Conservation (phyloP, 257 asterid species). For the Voacanga thouarsii region DNA sequence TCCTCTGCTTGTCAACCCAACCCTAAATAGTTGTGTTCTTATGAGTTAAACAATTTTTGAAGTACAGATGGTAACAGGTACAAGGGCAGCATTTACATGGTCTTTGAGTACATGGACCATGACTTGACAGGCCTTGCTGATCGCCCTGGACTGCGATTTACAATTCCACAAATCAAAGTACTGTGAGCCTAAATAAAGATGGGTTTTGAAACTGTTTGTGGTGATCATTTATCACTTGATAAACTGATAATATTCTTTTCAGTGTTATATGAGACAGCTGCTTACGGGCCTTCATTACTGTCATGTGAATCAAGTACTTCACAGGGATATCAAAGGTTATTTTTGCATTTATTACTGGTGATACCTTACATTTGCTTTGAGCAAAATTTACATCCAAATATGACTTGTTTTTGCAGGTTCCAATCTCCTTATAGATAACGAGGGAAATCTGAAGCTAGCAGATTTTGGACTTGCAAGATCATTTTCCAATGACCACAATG, state of each 20-base stretch:
- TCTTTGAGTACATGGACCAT: constrained; percentile 97
- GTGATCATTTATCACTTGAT: constrained; percentile 20
- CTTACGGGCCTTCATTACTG: constrained; percentile 95
- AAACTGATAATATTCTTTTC: constrained; percentile 29
- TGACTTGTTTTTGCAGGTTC: constrained; percentile 57
- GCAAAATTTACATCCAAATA: constrained; percentile 6
- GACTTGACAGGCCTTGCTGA: constrained; percentile 95
- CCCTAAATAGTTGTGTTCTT: constrained; percentile 1
- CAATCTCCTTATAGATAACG: constrained; percentile 89
- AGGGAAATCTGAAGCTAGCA: constrained; percentile 95
- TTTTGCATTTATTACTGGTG: constrained; percentile 12
- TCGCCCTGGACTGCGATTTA: constrained; percentile 94
- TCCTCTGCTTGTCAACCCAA: constrained; percentile 9
- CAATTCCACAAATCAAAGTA: constrained; percentile 93
- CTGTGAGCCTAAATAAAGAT: constrained; percentile 23
- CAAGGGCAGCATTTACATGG: constrained; percentile 94
- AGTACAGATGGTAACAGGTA: constrained; percentile 69
- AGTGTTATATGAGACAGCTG: constrained; percentile 97
- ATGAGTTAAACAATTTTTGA: constrained; percentile 11
- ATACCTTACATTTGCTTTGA: constrained; percentile 6
- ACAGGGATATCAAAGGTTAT: constrained; percentile 93
- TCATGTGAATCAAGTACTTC: constrained; percentile 93
- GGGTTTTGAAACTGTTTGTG: not conserved
- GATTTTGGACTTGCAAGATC: constrained; percentile 96
- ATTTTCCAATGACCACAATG: constrained; percentile 69